Percentiles rank a stretch among this genome's conserved stretches.
Conservation (phyloP, 768 basidiomycete species). For the Amanita brunnescens region DNA sequence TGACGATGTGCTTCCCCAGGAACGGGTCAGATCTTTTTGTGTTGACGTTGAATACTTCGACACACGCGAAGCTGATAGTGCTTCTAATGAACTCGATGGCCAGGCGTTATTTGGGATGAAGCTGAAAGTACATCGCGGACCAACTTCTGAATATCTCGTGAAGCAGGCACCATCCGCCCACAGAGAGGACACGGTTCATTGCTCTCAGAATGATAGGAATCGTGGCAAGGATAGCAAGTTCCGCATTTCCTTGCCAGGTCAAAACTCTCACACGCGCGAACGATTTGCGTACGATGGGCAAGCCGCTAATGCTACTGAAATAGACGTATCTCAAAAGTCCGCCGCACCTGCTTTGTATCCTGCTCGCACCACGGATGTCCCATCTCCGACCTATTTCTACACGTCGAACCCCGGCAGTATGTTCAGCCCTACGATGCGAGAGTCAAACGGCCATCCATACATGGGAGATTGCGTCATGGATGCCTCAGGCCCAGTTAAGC, state of each 20-base stretch:
- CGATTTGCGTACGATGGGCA: conserved; percentile 20
- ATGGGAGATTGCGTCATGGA: not conserved
- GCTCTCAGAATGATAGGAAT: conserved; percentile 6
- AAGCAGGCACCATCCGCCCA: conserved; percentile 10
- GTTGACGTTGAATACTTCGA: conserved; percentile 71
- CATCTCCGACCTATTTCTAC: conserved; percentile 30
- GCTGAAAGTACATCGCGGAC: conserved; percentile 27
- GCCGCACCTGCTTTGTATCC: conserved; percentile 1
- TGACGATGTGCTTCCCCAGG: conserved; percentile 9
- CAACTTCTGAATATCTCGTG: conserved; percentile 11
- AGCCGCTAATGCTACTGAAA: conserved; percentile 10
- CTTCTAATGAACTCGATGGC: conserved; percentile 41
- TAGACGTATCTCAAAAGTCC: conserved; percentile 6
- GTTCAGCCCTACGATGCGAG: conserved; percentile 5
- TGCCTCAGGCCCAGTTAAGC: not conserved
- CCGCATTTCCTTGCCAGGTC: conserved; percentile 22
- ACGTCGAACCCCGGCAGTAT: conserved; percentile 14
- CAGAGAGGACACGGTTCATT: conserved; percentile 9
- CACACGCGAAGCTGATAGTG: conserved; percentile 44
- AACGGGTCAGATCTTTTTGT: conserved; percentile 30
- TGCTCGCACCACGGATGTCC: conserved; percentile 8
- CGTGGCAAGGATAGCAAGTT: conserved; percentile 10
- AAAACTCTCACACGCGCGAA: conserved; percentile 27
- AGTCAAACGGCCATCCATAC: not conserved
- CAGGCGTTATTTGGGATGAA: conserved; percentile 43